Base-by-base conservation (phyloP, 2,329 filamentous ascomycete species). In the Aspergillus pseudonomiae region DNA sequence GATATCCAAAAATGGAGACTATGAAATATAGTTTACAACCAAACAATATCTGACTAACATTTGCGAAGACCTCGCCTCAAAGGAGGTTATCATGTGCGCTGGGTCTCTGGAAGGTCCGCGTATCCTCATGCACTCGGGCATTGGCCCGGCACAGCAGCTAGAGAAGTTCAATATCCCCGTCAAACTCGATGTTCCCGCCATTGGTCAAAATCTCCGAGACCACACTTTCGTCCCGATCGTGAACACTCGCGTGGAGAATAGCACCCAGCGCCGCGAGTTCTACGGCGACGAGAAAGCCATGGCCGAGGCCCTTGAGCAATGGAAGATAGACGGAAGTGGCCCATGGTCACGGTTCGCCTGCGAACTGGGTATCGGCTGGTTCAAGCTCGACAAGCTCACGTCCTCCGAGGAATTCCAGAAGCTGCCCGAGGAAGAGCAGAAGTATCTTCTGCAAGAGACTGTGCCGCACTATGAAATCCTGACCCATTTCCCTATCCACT, bases 381-480 rank as follows among this genome's bases (percentile, higher is more conserved):
- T 81, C 67, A 81, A 82, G 70, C 75, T 80, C 0, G 76, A 81
- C 6, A 67, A 68, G 1, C 69, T 87, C 2, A 69, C 75, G 1
- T 60, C 72, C 0, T 80, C 78, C 0, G 66, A 78, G 0, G 84
- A 89, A 68, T 88, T 86, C 70, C 73, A 81, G 46, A 80, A 74
- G 1, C 77, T 90, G 0, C 81, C 85, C 0, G 60, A 66, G 0
- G 61, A 76, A 0, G 76, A 81, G 11, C 80, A 84, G 67, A 71
- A 75, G 0, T 83, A 80, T 64, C 71, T 89, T 1, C 72, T 70
- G 50, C 78, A 78, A 24, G 77, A 81, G 16, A 86, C 83, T 0
- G 79, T 89, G 2, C 88, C 88, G 0, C 81, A 85, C 55, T 88
- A 82, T 66, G 88, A 90, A 67, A 71, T 89, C 19, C 61, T 83